Base-by-base conservation (phyloP, 257 asterid species). In the Anisodus tanguticus region DNA sequence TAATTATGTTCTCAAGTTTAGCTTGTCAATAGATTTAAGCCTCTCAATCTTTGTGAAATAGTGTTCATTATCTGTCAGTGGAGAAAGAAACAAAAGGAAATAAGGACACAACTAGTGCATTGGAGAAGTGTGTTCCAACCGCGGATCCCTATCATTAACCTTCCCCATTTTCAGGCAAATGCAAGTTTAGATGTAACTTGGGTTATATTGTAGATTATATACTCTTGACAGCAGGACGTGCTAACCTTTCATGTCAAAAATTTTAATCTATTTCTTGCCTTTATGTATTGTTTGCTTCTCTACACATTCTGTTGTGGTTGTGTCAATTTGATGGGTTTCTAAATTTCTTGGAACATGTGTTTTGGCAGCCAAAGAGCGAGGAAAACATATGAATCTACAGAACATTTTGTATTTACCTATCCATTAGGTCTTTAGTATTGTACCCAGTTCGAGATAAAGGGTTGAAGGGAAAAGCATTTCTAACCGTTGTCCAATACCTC, bases 251-350 rank as follows among this genome's bases (percentile, higher is more conserved):
- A 9, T 77, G 26, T 64, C 11, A 78, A 51, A 22, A 31, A 0
- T 31, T 31, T 31, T 16, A 4, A 12, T 53, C 35, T 39, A 78
- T 72, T 72, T 5, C 53, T 54, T 81, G 57, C 63, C 74, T 81
- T 64, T 16, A 64, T 71, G 15, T 83, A n/a, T 59, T 57, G 69
- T 63, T 71, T 86, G 10, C 76, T 41, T 35, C 80, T 31, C 43
- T 5, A 78, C 82, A 63, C 63, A 86, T 85, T 80, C 81, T 66
- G 45, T 84, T 70, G 79, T 85, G 74, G 83, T 84, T 87, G 91
- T 85, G 89, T 90, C 90, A 83, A 83, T 88, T 88, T 90, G 91
- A 90, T 77, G 82, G 86, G 63, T 84, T 47, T 83, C 86, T 81
- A 41, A 80, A 63, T 89, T 88, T 89, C 84, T 86, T 78, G 86